These are phyloP conservation scores for Chaetomium olivaceum DNA, from an alignment of 2,329 filamentous ascomycete genomes.

Conservation along the genomic window DNA sequence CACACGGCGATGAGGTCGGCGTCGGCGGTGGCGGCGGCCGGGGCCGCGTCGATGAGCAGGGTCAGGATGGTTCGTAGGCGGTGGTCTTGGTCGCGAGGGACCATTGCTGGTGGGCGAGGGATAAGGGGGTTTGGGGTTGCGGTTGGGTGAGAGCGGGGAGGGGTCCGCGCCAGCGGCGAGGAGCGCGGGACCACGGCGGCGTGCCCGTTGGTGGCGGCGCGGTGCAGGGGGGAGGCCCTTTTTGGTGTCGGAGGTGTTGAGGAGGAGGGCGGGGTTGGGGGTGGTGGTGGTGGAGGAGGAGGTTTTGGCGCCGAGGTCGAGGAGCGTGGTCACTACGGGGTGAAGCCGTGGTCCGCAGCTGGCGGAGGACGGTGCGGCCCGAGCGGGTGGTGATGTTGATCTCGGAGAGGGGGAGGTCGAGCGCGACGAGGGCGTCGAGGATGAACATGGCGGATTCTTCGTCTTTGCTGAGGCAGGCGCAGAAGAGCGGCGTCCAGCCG, in stretches of 20 bases:
- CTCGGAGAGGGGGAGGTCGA: conserved; percentile 19
- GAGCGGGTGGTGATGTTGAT: conserved; percentile 25
- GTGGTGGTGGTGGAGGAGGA: neutral
- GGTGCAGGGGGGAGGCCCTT: conserved; percentile 28
- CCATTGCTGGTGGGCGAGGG: conserved; percentile 29
- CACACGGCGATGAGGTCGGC: conserved; percentile 24
- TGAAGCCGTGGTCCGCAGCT: conserved; percentile 27
- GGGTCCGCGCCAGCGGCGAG: conserved; percentile 21
- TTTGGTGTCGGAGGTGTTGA: conserved; percentile 25
- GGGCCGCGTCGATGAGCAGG: conserved; percentile 19
- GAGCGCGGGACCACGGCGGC: conserved; percentile 20
- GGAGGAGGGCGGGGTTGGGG: conserved; percentile 8
- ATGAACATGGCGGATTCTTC: conserved; percentile 18
- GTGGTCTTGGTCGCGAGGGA: conserved; percentile 10
- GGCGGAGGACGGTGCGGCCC: conserved; percentile 26
- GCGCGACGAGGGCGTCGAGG: conserved; percentile 23
- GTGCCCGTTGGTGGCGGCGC: conserved; percentile 26
- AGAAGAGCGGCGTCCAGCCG: conserved; percentile 28
- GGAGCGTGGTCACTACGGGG: conserved; percentile 21
- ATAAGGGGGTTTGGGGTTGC: conserved; percentile 17
- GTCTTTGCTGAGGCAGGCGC: conserved; percentile 21
- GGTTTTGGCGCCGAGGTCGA: conserved; percentile 11
- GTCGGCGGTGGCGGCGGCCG: conserved; percentile 18
- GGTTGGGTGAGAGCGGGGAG: conserved; percentile 6
- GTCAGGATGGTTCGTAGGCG: conserved; percentile 21